Evolutionary conservation across 768 basidiomycete species (phyloP), one percentile per base, ranked within the genome.

Genomic region (Mycena vulgaris): DNA sequence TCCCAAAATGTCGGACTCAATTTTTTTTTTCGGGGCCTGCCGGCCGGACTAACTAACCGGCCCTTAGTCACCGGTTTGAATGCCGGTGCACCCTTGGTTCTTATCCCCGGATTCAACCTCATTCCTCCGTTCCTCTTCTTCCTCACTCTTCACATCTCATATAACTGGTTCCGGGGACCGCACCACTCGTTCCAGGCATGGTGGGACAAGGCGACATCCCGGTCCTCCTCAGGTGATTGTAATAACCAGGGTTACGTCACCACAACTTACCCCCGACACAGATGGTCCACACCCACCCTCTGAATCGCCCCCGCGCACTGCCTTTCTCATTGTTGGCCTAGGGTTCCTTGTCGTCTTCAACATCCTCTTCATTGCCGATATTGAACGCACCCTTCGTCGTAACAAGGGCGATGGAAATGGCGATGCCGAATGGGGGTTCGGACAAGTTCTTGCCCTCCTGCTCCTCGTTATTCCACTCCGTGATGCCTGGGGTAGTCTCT

Each of bases 41-140:
- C n/a, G n/a, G n/a, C n/a, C n/a, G n/a, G n/a, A n/a, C n/a, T n/a
- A n/a, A n/a, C n/a, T n/a, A n/a, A n/a, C n/a, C n/a, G n/a, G n/a
- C n/a, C n/a, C n/a, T n/a, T n/a, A n/a, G n/a, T n/a, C n/a, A n/a
- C n/a, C n/a, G n/a, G n/a, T n/a, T n/a, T n/a, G n/a, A n/a, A n/a
- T n/a, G n/a, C n/a, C n/a, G n/a, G n/a, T n/a, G n/a, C n/a, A n/a
- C n/a, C 56, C 14, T 6, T 58, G 27, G 37, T 58, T 42, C 37
- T 58, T 27, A 58, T 58, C 37, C 56, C 56, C 16, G 56, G 56
- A n/a, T 25, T 58, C 40, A 58, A 58, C 56, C 56, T 58, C 37
- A 42, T 58, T 42, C 56, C 56, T 42, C 56, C 56, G 10, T 58
- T 58, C 56, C n/a, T 42, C 56, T 58, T 58, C 56, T 58, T 58